Conservation (phyloP, 805 yeast genomes). For the Maudiozyma barnettii region DNA sequence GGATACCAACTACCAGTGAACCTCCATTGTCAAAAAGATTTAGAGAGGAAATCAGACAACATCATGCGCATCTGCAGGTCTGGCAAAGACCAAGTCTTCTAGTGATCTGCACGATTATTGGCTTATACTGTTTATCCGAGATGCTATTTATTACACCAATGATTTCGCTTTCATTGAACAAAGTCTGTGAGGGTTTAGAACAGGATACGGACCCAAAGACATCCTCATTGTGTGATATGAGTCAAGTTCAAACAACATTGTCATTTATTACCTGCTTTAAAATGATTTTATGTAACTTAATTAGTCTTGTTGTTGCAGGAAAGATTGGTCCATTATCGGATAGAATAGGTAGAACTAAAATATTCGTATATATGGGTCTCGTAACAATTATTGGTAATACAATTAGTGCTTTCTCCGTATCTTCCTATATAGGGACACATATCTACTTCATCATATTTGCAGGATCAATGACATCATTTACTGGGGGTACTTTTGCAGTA, state of each 20-base stretch:
- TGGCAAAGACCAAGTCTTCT: constrained; percentile 45
- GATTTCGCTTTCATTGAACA: constrained; percentile 30
- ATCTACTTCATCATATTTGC: constrained; percentile 34
- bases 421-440: constrained; percentile 31
- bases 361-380: constrained; percentile 31
- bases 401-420: constrained; percentile 20
- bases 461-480: constrained; percentile 37
- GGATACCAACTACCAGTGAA: constrained; percentile 1
- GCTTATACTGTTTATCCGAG: constrained; percentile 35
- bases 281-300: constrained; percentile 34
- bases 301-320: constrained; percentile 46
- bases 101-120: constrained; percentile 37
- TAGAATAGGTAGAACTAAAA: constrained; percentile 48
- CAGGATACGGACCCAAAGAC: constrained; percentile 6
- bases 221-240: constrained; percentile 28
- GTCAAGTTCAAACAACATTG: constrained; percentile 34
- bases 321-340: constrained; percentile 59
- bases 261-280: constrained; percentile 42
- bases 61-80: constrained; percentile 27
- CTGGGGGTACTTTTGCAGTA: constrained; percentile 56
- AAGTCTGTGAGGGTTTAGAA: constrained; percentile 33
- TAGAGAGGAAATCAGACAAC: constrained; percentile 39
- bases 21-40: constrained; percentile 26
- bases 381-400: constrained; percentile 19
- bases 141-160: constrained; percentile 35